Evolutionary conservation across 345 rosid species (phyloP), one percentile per base, ranked within the genome.

Genomic region (Dimocarpus longan): DNA sequence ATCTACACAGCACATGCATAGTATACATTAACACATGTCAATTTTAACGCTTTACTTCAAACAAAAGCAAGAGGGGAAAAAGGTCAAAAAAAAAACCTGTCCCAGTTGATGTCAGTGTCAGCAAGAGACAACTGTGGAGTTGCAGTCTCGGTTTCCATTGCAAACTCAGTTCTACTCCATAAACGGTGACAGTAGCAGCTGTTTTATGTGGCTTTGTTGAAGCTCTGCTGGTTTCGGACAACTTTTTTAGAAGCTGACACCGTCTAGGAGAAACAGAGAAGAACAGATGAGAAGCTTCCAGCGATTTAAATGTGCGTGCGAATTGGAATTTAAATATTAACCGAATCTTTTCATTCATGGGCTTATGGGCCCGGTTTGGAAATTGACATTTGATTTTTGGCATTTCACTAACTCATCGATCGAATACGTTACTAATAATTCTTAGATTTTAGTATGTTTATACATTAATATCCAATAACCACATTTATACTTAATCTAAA

Each of bases 61-160:
- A 59, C 12, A 57, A 66, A 28, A 64, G 62, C 13, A 69, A 7
- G 13, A 21, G 39, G 12, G 13, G 0, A 39, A 10, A 28, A 19
- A 10, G n/a, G n/a, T n/a, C n/a, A 39, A 56, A 10, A 37, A 39
- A 57, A 1, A n/a, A 87, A 87, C 91, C 91, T 90, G 79, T 56
- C 84, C 92, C 92, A 90, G 71, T 91, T 85, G 85, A 88, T 84
- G 81, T 91, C 91, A 70, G 87, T 86, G 75, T 91, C 92, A 1
- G 92, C 82, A 50, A 88, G 90, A 18, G 92, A 82, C 59, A 86
- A 66, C 46, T 76, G 67, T 5, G 88, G 73, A 77, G 84, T 5
- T 39, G 84, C 64, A 5, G 67, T 82, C 69, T 87, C 88, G 3
- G 88, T 74, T 70, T 82, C 89, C 69, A 82, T 73, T 8, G 83